These are phyloP conservation scores for Solanum gracilifrons DNA, from an alignment of 257 asterid genomes.

Conservation along the genomic window DNA sequence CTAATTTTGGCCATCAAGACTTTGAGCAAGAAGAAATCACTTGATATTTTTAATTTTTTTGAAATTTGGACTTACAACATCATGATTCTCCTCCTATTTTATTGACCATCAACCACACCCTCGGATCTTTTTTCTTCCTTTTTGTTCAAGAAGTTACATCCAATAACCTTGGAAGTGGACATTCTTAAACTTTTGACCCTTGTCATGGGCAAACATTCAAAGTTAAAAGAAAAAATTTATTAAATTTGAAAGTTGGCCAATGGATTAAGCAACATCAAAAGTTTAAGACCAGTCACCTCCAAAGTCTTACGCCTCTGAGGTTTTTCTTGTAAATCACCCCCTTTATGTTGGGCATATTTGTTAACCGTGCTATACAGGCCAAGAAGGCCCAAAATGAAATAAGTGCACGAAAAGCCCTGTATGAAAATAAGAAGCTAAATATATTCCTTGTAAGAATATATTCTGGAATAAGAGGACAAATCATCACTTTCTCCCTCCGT, in stretches of 20 bases:
- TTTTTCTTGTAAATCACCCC: neutral
- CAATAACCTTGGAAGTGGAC: neutral
- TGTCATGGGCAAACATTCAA: neutral
- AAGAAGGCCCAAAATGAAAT: neutral
- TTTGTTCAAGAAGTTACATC: neutral
- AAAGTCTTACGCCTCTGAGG: neutral
- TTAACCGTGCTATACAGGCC: neutral
- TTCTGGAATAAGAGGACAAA: too few species aligned
- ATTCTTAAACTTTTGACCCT: too few species aligned
- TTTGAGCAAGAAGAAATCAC: neutral
- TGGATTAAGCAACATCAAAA: neutral
- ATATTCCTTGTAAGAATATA: too few species aligned
- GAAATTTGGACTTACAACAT: neutral
- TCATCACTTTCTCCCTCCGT: too few species aligned
- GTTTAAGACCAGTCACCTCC: neutral
- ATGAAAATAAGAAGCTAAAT: neutral
- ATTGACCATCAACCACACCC: neutral
- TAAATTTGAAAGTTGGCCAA: neutral
- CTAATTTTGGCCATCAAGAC: neutral
- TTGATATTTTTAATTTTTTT: too few species aligned
- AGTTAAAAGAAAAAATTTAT: neutral
- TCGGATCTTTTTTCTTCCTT: neutral
- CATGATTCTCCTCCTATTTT: rapidly evolving
- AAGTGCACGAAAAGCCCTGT: neutral
- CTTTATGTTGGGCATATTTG: neutral